phyloP scores from a whole-genome alignment of 495 filamentous ascomycete genomes.

The Gamarada debralockiae region DNA sequence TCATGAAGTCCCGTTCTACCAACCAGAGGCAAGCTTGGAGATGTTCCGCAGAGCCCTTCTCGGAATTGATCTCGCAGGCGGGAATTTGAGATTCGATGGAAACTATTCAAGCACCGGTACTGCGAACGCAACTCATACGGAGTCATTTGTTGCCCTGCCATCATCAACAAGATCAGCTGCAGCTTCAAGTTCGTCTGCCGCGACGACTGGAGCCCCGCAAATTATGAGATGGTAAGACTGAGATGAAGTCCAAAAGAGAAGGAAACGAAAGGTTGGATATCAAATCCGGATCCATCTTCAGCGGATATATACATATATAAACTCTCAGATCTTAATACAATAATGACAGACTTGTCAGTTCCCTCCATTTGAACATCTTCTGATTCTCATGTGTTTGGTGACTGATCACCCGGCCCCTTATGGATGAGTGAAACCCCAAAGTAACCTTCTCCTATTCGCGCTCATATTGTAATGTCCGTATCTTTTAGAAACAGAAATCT shows the following conservation, averaged over 20 bases:
- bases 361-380: too few relatives aligned
- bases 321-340: too few relatives aligned
- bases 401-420: too few relatives aligned
- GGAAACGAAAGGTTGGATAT: not conserved
- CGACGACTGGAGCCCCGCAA: not conserved
- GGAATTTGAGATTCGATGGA: slow-evolving; percentile 19
- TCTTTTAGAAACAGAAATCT: too few relatives aligned
- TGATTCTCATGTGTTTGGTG: too few relatives aligned
- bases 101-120: slow-evolving; percentile 6
- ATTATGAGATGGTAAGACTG: too few relatives aligned
- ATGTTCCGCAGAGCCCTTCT: slow-evolving; percentile 51
- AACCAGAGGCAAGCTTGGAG: slow-evolving; percentile 47
- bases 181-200: not conserved
- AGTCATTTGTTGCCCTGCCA: slow-evolving; percentile 5
- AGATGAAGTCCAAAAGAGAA: not conserved
- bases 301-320: too few relatives aligned
- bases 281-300: not conserved
- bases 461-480: too few relatives aligned
- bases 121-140: slow-evolving; percentile 8
- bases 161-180: not conserved
- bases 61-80: slow-evolving; percentile 52
- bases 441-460: too few relatives aligned
- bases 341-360: too few relatives aligned
- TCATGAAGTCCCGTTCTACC: slow-evolving; percentile 50
- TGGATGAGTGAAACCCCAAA: too few relatives aligned